Conservation (phyloP, 2,329 filamentous ascomycete genomes). For the Chaetomiaceae sp. region DNA sequence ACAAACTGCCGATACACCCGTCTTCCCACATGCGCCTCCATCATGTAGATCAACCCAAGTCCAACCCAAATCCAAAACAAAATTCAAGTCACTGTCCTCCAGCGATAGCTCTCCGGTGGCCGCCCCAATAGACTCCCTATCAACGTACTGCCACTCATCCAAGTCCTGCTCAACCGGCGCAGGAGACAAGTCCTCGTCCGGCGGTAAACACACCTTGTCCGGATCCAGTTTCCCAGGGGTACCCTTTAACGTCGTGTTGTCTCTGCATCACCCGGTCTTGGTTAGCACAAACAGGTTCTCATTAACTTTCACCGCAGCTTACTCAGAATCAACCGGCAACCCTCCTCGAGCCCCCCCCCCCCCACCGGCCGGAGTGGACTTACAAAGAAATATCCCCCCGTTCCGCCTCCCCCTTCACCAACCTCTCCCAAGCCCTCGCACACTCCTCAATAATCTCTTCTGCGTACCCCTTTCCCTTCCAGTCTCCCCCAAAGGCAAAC, state of each 20-base stretch:
- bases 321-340: conserved; percentile 9
- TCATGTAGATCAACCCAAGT: too few species aligned
- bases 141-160: conserved; percentile 93
- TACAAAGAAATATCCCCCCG: conserved; percentile 76
- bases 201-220: conserved; percentile 47
- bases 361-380: conserved; percentile 46
- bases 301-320: background rate
- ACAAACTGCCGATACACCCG: too few species aligned
- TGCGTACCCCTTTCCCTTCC: conserved; percentile 99
- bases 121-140: conserved; percentile 10
- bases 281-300: too few species aligned
- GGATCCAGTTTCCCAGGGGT: conserved; percentile 23
- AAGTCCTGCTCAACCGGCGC: conserved; percentile 91
- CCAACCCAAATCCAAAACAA: conserved; percentile 6
- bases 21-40: too few species aligned
- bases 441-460: conserved; percentile 92
- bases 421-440: conserved; percentile 89
- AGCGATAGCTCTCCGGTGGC: background rate
- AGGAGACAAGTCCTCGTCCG: conserved; percentile 71
- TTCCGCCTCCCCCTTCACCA: conserved; percentile 81
- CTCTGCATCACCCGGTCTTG: too few species aligned
- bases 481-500: conserved; percentile 98
- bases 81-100: background rate
- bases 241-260: conserved; percentile 22
- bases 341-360: too few species aligned